A percentile compares a stretch with the other conserved stretches of the same genome.
These are phyloP conservation scores for Botrytis galanthina DNA, from an alignment of 2,329 filamentous ascomycete species.

Conservation along the genomic window DNA sequence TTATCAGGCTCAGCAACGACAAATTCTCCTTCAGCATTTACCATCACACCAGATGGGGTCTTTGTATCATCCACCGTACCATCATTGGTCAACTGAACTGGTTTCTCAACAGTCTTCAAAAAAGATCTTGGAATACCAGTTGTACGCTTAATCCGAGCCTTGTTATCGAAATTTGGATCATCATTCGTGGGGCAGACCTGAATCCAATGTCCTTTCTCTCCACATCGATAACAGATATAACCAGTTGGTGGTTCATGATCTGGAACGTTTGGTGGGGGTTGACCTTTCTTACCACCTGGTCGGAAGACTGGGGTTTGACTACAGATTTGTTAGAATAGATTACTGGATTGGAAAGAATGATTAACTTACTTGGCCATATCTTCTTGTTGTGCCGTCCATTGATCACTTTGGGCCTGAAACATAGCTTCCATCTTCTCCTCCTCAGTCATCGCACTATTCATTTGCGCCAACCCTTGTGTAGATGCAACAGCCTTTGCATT, in stretches of 20 bases:
- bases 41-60: slow-evolving; percentile 87
- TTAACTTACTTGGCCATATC: slow-evolving; percentile 74
- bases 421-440: slow-evolving; percentile 92
- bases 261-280: slow-evolving; percentile 66
- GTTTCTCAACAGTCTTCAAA: slow-evolving; percentile 92
- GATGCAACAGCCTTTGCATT: slow-evolving; percentile 54
- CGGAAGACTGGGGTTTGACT: slow-evolving; percentile 64
- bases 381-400: slow-evolving; percentile 91
- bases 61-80: slow-evolving; percentile 77
- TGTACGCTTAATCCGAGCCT: slow-evolving; percentile 89
- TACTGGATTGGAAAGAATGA: slow-evolving; percentile 36
- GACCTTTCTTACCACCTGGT: slow-evolving; percentile 49
- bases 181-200: slow-evolving; percentile 98
- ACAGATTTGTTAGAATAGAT: slow-evolving; percentile 39
- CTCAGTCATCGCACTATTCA: slow-evolving; percentile 81
- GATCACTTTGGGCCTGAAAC: slow-evolving; percentile 83
- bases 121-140: slow-evolving; percentile 96
- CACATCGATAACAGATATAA: slow-evolving; percentile 95
- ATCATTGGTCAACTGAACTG: slow-evolving; percentile 69
- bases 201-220: slow-evolving; percentile 99
- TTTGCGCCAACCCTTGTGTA: slow-evolving; percentile 56
- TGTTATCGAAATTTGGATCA: slow-evolving; percentile 91
- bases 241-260: slow-evolving; percentile 90
- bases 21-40: slow-evolving; percentile 96
- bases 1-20: slow-evolving; percentile 95